Conservation (phyloP, 2,329 filamentous ascomycete species). For the Macrophomina phaseolina region DNA sequence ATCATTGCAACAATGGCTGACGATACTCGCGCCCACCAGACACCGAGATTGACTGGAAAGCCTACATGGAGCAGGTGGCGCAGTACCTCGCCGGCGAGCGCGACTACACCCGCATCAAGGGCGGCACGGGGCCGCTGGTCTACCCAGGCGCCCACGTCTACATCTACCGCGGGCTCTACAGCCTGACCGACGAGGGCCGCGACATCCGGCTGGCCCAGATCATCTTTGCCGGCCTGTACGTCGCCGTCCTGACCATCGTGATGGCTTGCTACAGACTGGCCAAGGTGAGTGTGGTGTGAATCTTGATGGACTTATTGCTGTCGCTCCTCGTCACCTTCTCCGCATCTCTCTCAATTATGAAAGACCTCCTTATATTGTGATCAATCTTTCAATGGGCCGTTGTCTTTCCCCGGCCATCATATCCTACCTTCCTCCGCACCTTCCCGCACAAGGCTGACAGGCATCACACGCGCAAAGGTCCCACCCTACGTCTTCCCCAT, state of each 20-base stretch:
- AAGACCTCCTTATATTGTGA: no score
- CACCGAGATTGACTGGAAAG: slow-evolving; percentile 96
- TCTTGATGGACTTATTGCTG: neutral
- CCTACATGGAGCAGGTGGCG: slow-evolving; percentile 92
- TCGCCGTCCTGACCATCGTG: slow-evolving; percentile 75
- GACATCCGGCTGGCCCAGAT: slow-evolving; percentile 83
- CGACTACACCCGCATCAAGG: slow-evolving; percentile 84
- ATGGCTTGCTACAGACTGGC: slow-evolving; percentile 81
- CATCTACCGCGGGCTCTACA: slow-evolving; percentile 81
- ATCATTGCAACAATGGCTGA: neutral
- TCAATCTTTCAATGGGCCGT: neutral
- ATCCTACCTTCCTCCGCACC: neutral
- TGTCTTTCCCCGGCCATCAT: neutral
- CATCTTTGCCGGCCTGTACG: slow-evolving; percentile 80
- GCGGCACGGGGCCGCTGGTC: slow-evolving; percentile 89
- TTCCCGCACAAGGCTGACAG: neutral
- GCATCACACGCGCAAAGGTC: slow-evolving; percentile 54
- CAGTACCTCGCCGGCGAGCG: slow-evolving; percentile 83
- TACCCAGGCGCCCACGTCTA: slow-evolving; percentile 96
- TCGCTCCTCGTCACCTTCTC: neutral
- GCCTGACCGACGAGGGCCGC: slow-evolving; percentile 74
- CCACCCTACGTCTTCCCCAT: slow-evolving; percentile 89
- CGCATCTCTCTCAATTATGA: neutral
- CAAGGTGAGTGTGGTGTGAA: slow-evolving; percentile 56
- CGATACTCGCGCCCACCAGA: slow-evolving; percentile 57